A percentile compares a stretch with the other conserved stretches of the same genome.
Conservation (phyloP, 164 flowering plant genomes). For the Nymphaea thermarum region DNA sequence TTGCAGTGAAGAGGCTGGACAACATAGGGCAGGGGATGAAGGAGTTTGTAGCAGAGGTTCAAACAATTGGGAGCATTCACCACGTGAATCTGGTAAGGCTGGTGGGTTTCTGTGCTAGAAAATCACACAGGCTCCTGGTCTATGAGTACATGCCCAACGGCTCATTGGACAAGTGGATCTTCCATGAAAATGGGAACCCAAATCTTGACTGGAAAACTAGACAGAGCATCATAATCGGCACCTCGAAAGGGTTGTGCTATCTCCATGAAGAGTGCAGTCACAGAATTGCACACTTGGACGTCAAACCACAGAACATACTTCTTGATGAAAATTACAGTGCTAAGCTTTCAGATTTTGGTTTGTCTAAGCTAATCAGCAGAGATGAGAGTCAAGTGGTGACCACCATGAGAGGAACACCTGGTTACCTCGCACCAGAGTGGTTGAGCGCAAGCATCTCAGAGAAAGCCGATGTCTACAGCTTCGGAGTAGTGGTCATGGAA, state of each 20-base stretch:
- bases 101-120: slow-evolving; percentile 17
- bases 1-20: slow-evolving; percentile 21
- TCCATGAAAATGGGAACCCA: background rate
- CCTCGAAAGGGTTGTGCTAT: slow-evolving; percentile 21
- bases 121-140: slow-evolving; percentile 7
- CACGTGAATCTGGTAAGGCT: slow-evolving; percentile 20
- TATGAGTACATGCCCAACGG: slow-evolving; percentile 26
- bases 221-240: slow-evolving; percentile 13
- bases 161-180: slow-evolving; percentile 19
- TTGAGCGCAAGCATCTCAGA: slow-evolving; percentile 5
- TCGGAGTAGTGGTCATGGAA: slow-evolving; percentile 22
- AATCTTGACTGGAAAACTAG: slow-evolving; percentile 11
- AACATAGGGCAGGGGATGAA: slow-evolving; percentile 4
- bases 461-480: slow-evolving; percentile 22
- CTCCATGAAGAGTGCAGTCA: slow-evolving; percentile 23
- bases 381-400: slow-evolving; percentile 8
- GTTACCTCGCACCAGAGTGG: slow-evolving; percentile 15
- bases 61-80: slow-evolving; percentile 19
- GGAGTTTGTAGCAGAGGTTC: slow-evolving; percentile 19
- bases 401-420: slow-evolving; percentile 14
- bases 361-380: slow-evolving; percentile 17
- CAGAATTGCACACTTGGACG: slow-evolving; percentile 21
- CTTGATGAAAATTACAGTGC: slow-evolving; percentile 4
- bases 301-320: slow-evolving; percentile 19
- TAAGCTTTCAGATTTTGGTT: slow-evolving; percentile 18